Percentiles rank a stretch among this genome's conserved stretches.
Evolutionary conservation across 768 basidiomycete genomes (phyloP).

Genomic region (Amanita thiersii): DNA sequence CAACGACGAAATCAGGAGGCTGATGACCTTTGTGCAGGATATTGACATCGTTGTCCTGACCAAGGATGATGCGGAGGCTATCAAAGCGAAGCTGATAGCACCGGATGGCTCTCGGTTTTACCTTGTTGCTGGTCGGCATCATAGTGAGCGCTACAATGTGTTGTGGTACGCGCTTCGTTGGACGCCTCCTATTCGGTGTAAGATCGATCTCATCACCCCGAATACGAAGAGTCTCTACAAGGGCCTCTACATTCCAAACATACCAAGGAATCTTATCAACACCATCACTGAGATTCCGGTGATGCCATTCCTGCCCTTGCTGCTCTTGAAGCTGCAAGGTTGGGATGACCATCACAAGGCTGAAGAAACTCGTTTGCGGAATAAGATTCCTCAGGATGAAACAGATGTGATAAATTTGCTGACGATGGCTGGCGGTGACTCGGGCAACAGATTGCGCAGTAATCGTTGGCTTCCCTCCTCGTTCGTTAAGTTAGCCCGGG

Average conservation of each 20-base stretch:
- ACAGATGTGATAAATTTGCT: constrained; percentile 25
- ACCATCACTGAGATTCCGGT: constrained; percentile 11
- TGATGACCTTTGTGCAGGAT: background rate
- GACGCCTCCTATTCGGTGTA: constrained; percentile 9
- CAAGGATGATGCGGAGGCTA: background rate
- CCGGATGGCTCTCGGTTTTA: background rate
- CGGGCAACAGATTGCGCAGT: too few species aligned
- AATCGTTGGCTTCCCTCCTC: too few species aligned
- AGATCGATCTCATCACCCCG: constrained; percentile 5
- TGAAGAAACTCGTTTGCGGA: constrained; percentile 17
- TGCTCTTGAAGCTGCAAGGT: constrained; percentile 25
- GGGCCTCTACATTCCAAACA: background rate
- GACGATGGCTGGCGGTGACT: too few species aligned
- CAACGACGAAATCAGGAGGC: constrained; percentile 1
- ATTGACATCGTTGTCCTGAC: background rate
- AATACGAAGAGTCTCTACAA: background rate
- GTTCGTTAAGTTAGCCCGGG: too few species aligned
- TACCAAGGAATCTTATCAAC: constrained; percentile 12
- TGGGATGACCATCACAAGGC: constrained; percentile 24
- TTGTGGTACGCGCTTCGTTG: background rate
- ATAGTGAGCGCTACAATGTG: background rate
- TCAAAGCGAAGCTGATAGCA: background rate
- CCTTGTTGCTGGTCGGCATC: background rate
- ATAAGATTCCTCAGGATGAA: constrained; percentile 26
- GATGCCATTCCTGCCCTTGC: constrained; percentile 21